A percentile compares a stretch with the other conserved stretches of the same genome.
These are phyloP conservation scores for Pyrus bretschneideri DNA, from an alignment of 306 rosid genomes.

Conservation along the genomic window DNA sequence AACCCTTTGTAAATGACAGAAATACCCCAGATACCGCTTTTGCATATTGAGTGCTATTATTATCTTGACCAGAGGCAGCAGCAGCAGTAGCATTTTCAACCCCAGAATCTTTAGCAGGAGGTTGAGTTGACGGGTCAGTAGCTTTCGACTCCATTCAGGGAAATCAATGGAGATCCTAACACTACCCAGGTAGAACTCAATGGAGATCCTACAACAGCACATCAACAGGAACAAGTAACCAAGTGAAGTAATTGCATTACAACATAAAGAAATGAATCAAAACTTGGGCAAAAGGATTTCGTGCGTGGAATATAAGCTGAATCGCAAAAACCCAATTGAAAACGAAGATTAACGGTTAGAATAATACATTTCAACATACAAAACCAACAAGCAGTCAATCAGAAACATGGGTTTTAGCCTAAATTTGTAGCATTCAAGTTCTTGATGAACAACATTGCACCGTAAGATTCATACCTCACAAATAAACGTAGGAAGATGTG, in stretches of 20 bases:
- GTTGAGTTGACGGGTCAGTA: slow-evolving; percentile 24
- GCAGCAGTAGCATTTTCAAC: slow-evolving; percentile 23
- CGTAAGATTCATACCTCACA: not conserved
- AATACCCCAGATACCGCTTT: slow-evolving; percentile 35
- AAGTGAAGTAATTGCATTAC: not conserved
- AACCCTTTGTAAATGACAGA: slow-evolving; percentile 65
- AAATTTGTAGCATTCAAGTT: not conserved
- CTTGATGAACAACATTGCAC: not conserved
- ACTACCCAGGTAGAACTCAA: not conserved
- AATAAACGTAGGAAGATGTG: not conserved
- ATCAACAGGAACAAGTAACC: not conserved
- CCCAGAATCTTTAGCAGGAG: slow-evolving; percentile 16
- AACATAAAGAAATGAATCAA: not conserved
- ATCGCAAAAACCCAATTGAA: not conserved
- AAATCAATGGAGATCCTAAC: slow-evolving; percentile 1
- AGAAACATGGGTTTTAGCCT: not conserved
- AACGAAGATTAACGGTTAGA: not conserved
- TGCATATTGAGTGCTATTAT: slow-evolving; percentile 17
- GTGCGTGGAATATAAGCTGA: not conserved
- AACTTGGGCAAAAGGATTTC: not conserved
- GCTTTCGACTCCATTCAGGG: slow-evolving; percentile 31
- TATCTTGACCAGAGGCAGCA: slow-evolving; percentile 26
- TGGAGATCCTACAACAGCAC: not conserved
- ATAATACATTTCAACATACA: not conserved
- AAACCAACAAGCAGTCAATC: not conserved